phyloP scores from a whole-genome alignment of 345 rosid species.

The Eucalyptus albens region DNA sequence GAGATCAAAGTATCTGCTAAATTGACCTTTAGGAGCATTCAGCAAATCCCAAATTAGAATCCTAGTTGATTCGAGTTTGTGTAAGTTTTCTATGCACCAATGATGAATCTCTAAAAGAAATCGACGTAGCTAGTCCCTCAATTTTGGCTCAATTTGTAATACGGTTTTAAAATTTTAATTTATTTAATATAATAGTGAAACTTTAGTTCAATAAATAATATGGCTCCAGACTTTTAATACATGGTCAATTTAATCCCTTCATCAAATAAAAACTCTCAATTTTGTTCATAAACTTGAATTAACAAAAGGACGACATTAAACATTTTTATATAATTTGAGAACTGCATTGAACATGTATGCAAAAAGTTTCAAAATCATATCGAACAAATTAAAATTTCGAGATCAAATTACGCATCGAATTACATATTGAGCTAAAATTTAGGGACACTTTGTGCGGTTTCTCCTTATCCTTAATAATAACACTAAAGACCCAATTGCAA shows the following conservation, averaged over 20 bases:
- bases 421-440: fast-evolving
- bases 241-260: fast-evolving
- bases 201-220: fast-evolving
- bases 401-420: fast-evolving
- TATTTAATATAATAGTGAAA: no score
- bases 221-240: fast-evolving
- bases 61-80: fast-evolving
- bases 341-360: fast-evolving
- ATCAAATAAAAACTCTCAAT: no score
- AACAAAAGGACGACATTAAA: fast-evolving
- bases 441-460: fast-evolving
- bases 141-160: no score
- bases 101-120: no score
- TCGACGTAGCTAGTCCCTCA: fast-evolving
- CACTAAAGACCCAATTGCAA: neutral
- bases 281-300: fast-evolving
- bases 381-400: fast-evolving
- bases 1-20: fast-evolving
- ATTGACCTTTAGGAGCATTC: fast-evolving
- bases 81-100: no score
- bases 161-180: fast-evolving
- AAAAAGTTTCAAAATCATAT: fast-evolving
- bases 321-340: fast-evolving
- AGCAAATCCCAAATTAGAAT: fast-evolving
- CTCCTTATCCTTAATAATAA: no score